phyloP scores from a whole-genome alignment of 345 rosid genomes.

The Arabis hirsuta region DNA sequence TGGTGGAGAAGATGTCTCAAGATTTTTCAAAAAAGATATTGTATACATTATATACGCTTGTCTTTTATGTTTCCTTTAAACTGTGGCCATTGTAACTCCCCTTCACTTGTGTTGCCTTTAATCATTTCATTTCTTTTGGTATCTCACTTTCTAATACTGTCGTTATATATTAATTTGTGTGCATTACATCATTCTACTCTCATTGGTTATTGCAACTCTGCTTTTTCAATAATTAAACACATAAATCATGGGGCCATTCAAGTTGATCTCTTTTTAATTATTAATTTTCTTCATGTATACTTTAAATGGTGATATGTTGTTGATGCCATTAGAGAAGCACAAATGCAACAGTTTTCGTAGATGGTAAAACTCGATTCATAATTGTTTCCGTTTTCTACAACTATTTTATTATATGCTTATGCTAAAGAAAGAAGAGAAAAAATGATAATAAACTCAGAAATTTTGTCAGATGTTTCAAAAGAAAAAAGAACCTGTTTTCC shows the following conservation, averaged over 20 bases:
- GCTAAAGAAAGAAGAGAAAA: background rate
- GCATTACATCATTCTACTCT: conserved; percentile 32
- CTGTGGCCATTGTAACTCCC: conserved; percentile 45
- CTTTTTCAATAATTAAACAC: conserved; percentile 29
- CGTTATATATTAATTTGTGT: conserved; percentile 29
- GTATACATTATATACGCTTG: conserved; percentile 25
- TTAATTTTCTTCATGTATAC: background rate
- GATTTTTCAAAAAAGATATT: background rate
- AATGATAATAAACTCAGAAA: background rate
- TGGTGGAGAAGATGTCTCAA: conserved; percentile 31
- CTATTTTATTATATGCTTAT: background rate
- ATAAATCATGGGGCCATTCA: conserved; percentile 27
- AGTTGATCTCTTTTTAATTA: conserved; percentile 27
- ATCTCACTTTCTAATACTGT: conserved; percentile 32
- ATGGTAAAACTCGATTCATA: background rate
- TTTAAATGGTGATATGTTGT: conserved; percentile 9
- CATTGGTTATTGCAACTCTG: conserved; percentile 34
- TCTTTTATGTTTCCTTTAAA: conserved; percentile 39
- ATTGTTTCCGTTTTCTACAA: background rate
- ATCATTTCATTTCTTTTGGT: conserved; percentile 41
- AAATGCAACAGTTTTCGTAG: background rate
- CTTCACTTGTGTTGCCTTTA: conserved; percentile 42
- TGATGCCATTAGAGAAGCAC: conserved; percentile 16
- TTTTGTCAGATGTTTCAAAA: background rate
- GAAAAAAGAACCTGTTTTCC: background rate